These are phyloP conservation scores for Penicillium macrosclerotiorum DNA, from an alignment of 495 filamentous ascomycete species.

Conservation along the genomic window DNA sequence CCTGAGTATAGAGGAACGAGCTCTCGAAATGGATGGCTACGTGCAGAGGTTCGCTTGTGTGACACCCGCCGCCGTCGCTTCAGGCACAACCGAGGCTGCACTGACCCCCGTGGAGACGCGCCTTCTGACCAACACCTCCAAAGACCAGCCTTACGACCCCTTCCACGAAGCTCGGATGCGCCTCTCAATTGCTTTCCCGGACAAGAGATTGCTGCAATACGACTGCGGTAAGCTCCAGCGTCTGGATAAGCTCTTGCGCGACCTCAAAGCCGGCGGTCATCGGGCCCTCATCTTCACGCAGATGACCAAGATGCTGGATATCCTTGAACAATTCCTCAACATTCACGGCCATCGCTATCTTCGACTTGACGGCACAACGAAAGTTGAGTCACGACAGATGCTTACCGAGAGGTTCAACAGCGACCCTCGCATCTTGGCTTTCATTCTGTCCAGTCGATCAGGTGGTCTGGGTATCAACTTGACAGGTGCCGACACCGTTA, in stretches of 20 bases:
- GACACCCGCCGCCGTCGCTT: slow-evolving; percentile 81
- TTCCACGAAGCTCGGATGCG: slow-evolving; percentile 95
- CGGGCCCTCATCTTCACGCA: slow-evolving; percentile 97
- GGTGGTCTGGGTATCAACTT: slow-evolving; percentile 96
- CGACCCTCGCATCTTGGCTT: slow-evolving; percentile 84
- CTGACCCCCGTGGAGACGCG: slow-evolving; percentile 66
- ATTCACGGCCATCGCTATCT: slow-evolving; percentile 97
- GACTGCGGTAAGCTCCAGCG: slow-evolving; percentile 97
- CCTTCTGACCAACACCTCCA: slow-evolving; percentile 44
- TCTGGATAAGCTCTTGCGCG: slow-evolving; percentile 81
- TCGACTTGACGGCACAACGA: slow-evolving; percentile 90
- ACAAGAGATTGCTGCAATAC: slow-evolving; percentile 91
- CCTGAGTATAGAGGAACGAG: slow-evolving; percentile 67
- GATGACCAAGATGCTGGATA: slow-evolving; percentile 98
- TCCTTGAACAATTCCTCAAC: slow-evolving; percentile 96
- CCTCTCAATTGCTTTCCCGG: slow-evolving; percentile 92
- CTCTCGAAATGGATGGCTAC: slow-evolving; percentile 65
- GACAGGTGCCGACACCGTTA: slow-evolving; percentile 95
- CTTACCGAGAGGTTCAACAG: slow-evolving; percentile 97
- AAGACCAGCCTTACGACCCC: slow-evolving; percentile 66
- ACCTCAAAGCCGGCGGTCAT: slow-evolving; percentile 85
- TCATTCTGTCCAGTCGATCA: slow-evolving; percentile 92
- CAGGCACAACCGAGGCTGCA: slow-evolving; percentile 67
- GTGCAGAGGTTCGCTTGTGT: slow-evolving; percentile 87
- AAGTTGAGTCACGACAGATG: slow-evolving; percentile 92